A percentile compares a stretch with the other conserved stretches of the same genome.
Conservation (phyloP, 495 filamentous ascomycete genomes). For the Aspergillus mulundensis region DNA sequence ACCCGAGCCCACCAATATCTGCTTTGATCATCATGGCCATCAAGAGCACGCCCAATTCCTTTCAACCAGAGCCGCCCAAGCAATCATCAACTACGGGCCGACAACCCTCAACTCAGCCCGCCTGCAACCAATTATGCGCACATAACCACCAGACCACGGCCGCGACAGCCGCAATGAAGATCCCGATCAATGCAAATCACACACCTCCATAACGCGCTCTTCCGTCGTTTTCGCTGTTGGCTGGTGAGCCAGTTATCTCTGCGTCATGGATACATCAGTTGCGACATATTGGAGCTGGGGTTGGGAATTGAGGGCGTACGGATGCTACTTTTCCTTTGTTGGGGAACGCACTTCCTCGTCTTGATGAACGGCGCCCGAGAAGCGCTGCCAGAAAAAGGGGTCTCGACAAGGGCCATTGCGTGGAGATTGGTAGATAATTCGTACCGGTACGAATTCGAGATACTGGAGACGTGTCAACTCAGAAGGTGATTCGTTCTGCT, state of each 20-base stretch:
- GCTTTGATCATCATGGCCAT: background rate
- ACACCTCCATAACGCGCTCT: slow-evolving; percentile 33
- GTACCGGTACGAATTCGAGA: background rate
- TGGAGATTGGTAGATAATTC: background rate
- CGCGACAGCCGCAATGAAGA: slow-evolving; percentile 26
- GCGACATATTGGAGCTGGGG: background rate
- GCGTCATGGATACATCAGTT: background rate
- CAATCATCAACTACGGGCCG: too few species aligned
- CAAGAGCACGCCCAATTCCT: too few species aligned
- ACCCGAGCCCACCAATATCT: too few species aligned
- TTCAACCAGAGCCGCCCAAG: too few species aligned
- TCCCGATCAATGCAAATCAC: slow-evolving; percentile 28
- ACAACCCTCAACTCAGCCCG: too few species aligned
- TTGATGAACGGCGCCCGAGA: slow-evolving; percentile 55
- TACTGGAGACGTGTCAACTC: too few species aligned
- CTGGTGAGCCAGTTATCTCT: slow-evolving; percentile 33
- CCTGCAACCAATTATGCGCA: slow-evolving; percentile 37
- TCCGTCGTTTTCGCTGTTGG: slow-evolving; percentile 32
- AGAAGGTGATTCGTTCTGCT: too few species aligned
- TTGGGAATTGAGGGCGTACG: slow-evolving; percentile 1
- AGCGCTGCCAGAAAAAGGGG: slow-evolving; percentile 60
- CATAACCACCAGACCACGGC: slow-evolving; percentile 37
- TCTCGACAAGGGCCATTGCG: slow-evolving; percentile 49
- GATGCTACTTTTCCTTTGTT: slow-evolving; percentile 16
- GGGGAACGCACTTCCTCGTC: slow-evolving; percentile 33